These are phyloP conservation scores for Litchi chinensis DNA, from an alignment of 345 rosid genomes.

Conservation along the genomic window DNA sequence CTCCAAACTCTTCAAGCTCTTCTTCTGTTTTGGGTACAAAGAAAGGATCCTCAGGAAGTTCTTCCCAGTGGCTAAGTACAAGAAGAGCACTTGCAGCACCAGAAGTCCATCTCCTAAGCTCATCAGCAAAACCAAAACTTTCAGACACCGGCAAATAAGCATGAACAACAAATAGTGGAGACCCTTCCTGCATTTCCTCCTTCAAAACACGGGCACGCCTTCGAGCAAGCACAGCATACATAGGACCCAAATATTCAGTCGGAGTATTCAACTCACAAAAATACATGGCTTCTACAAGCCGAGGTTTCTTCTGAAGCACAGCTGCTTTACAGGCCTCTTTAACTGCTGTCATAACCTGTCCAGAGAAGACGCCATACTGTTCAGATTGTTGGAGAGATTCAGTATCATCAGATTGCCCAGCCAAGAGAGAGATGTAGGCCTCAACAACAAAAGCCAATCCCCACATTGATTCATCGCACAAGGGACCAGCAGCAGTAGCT, in stretches of 20 bases:
- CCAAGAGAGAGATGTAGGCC: slow-evolving; percentile 47
- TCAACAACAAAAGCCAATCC: slow-evolving; percentile 80
- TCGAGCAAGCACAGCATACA: slow-evolving; percentile 79
- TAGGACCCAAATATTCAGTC: slow-evolving; percentile 66
- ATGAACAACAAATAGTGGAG: slow-evolving; percentile 71
- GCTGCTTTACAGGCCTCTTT: slow-evolving; percentile 88
- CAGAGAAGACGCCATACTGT: slow-evolving; percentile 66
- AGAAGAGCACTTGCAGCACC: slow-evolving; percentile 91
- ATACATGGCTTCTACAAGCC: slow-evolving; percentile 92
- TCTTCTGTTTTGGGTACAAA: slow-evolving; percentile 89
- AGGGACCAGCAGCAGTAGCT: slow-evolving; percentile 83
- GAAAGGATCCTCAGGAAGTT: slow-evolving; percentile 82
- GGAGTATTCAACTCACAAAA: slow-evolving; percentile 86
- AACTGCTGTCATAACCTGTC: slow-evolving; percentile 86
- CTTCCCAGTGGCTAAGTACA: slow-evolving; percentile 92
- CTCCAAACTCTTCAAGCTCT: slow-evolving; percentile 86
- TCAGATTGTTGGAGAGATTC: slow-evolving; percentile 55
- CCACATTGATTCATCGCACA: slow-evolving; percentile 95
- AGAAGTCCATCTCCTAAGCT: slow-evolving; percentile 79
- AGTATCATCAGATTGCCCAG: slow-evolving; percentile 39
- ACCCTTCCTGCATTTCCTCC: slow-evolving; percentile 96
- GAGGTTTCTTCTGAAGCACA: slow-evolving; percentile 67
- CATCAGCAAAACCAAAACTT: slow-evolving; percentile 89
- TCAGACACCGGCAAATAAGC: slow-evolving; percentile 85
- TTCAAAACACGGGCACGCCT: slow-evolving; percentile 81